Evolutionary conservation across 1,139 yeast species (phyloP), one percentile per base, ranked within the genome.

Genomic region (Arxiozyma slooffiae): DNA sequence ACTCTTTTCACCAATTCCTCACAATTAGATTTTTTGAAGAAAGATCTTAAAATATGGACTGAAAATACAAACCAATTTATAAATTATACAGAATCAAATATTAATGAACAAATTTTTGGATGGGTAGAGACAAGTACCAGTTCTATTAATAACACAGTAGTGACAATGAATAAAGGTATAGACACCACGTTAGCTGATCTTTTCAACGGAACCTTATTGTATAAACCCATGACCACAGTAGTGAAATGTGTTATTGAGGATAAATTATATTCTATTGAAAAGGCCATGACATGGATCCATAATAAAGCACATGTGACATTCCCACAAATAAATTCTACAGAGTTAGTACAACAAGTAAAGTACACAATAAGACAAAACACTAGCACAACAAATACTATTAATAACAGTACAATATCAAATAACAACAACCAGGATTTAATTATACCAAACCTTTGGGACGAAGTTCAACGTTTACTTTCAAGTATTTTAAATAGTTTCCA

Each of bases 241-340:
- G 85, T 89, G 6, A 80, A 82, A 48, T 92, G 98, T 68, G 79
- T 86, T 1, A 71, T 92, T 41, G 94, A 89, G 16, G 73, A 82
- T 50, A 92, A 90, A 62, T 65, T 90, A 7, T 72, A 73, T 4
- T 73, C 75, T 37, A 70, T 89, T 0, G 85, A 85, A 57, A 63
- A 74, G 23, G 97, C 95, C 0, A 66, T 90, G 49, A 76, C 81
- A 1, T 92, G 97, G 97, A 70, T 90, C 2, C 75, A 84, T 58
- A 71, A 81, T 37, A 74, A 85, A 56, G 75, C 90, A 2, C 71
- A 78, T 17, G 69, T 90, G 1, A 56, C 70, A 0, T 62, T 90
- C 0, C 96, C 97, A 0, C 60, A 73, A 37, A 66, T 80, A 9
- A 66, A 71, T 50, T 63, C 67, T 1, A 55, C 64, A 1, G 67